Percentiles rank a stretch among this genome's conserved stretches.
These are phyloP conservation scores for Ganoderma sinense DNA, from an alignment of 1,284 basidiomycete genomes.

Conservation along the genomic window DNA sequence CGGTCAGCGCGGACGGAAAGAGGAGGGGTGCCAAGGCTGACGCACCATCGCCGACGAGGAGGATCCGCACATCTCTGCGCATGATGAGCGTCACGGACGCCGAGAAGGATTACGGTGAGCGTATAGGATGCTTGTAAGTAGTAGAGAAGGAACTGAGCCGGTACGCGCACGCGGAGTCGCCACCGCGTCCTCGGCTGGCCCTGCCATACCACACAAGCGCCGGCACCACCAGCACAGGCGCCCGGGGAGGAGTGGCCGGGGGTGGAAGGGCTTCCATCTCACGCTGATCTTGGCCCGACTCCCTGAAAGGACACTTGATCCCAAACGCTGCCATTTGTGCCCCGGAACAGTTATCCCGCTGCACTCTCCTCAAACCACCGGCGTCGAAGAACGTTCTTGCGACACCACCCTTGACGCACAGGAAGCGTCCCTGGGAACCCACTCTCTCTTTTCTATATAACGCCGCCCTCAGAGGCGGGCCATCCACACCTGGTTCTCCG, in stretches of 20 bases:
- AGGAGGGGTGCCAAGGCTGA: conserved; percentile 12
- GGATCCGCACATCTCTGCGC: conserved; percentile 91
- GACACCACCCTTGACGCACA: conserved; percentile 5
- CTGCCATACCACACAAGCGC: not conserved
- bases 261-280: conserved; percentile 24
- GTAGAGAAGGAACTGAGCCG: not conserved
- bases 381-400: conserved; percentile 5
- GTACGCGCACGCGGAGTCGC: conserved; percentile 9
- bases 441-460: not conserved
- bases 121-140: conserved; percentile 5
- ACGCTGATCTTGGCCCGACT: conserved; percentile 24
- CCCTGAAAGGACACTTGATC: conserved; percentile 3
- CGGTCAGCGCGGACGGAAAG: conserved; percentile 1
- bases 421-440: not conserved
- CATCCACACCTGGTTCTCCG: not conserved
- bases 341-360: conserved; percentile 3
- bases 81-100: conserved; percentile 48
- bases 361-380: not conserved
- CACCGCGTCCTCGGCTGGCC: conserved; percentile 15
- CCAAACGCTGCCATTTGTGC: not conserved
- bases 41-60: conserved; percentile 92
- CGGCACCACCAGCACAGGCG: not conserved
- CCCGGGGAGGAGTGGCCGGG: not conserved
- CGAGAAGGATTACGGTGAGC: conserved; percentile 15
- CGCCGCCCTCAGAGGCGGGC: not conserved